phyloP scores from a whole-genome alignment of 495 filamentous ascomycete genomes.

The Neurospora pannonica region DNA sequence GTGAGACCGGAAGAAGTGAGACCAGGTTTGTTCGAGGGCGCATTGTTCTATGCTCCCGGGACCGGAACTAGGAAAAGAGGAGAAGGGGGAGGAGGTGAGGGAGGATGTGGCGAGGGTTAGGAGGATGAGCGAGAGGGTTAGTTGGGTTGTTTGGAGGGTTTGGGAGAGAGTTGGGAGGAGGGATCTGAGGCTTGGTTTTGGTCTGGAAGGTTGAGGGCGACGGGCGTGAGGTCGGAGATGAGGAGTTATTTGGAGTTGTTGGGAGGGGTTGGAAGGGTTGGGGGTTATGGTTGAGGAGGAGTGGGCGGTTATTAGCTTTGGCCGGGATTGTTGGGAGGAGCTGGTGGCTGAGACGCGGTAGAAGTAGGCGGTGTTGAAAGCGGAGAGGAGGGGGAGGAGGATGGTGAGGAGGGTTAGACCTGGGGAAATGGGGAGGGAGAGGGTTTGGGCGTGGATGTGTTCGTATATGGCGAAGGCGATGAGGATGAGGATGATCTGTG shows the following conservation, averaged over 20 bases:
- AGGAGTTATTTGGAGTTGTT: slow-evolving; percentile 29
- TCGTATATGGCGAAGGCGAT: slow-evolving; percentile 31
- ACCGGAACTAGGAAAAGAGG: not conserved
- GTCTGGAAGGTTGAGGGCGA: slow-evolving; percentile 50
- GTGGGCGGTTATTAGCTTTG: not conserved
- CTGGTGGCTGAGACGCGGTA: slow-evolving; percentile 7
- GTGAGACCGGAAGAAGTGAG: slow-evolving; percentile 35
- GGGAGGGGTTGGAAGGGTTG: slow-evolving; percentile 26
- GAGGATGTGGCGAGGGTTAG: slow-evolving; percentile 45
- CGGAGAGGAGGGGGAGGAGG: slow-evolving; percentile 42
- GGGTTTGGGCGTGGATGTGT: slow-evolving; percentile 33
- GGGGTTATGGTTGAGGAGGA: slow-evolving; percentile 19
- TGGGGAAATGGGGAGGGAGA: slow-evolving; percentile 43
- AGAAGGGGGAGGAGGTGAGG: slow-evolving; percentile 35
- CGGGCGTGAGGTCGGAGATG: slow-evolving; percentile 29
- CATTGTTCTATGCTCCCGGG: not conserved
- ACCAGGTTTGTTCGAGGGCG: slow-evolving; percentile 45
- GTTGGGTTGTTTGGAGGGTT: slow-evolving; percentile 32
- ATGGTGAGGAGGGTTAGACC: slow-evolving; percentile 38
- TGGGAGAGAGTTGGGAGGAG: slow-evolving; percentile 24
- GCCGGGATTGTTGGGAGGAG: not conserved
- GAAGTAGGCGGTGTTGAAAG: slow-evolving; percentile 23
- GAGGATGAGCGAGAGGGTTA: slow-evolving; percentile 22
- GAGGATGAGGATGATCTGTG: slow-evolving; percentile 15
- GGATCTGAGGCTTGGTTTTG: slow-evolving; percentile 10